Evolutionary conservation across 2,329 filamentous ascomycete genomes (phyloP), one percentile per base, ranked within the genome.

Genomic region (Thelonectria discophora): DNA sequence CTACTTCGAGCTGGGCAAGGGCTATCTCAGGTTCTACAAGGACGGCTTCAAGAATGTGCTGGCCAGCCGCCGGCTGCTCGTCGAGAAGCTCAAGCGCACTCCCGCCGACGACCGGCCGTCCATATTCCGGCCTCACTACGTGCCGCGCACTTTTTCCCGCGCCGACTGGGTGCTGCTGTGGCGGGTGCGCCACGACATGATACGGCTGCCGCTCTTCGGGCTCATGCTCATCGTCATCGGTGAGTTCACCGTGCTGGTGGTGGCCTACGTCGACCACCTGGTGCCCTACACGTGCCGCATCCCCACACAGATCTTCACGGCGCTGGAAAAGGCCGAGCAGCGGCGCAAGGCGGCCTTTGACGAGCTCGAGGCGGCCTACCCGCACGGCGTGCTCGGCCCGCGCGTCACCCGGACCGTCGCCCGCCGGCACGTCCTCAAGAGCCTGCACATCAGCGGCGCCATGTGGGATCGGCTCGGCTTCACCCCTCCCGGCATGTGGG

Each of bases 21-120:
- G 90, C 53, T 97, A 97, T 77, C 76, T 90, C 10, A 77, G 78
- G 37, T 98, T 98, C 84, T 98, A 97, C 87, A 97, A 95, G 78
- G 84, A 87, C 1, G 94, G 94, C 17, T 78, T 97, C 32, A 88
- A 88, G 73, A 88, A 90, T 69, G 88, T 97, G 53, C 88, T 87
- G 74, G 78, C 81, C 61, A 97, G 97, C 68, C 82, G 85, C 49
- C 73, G 79, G 20, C 81, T 84, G 11, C 74, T 89, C 13, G 76
- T 78, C 53, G 76, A 79, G 71, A 81, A 74, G 74, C 74, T 79
- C 57, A 69, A 72, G 52, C 65, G 71, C 54, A 73, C 76, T n/a
- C 81, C 89, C 9, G 77, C 82, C 1, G 84, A 88, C 60, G 90
- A 88, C 50, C 76, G 79, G 4, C 84, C 78, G 9, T 80, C 79